Percentiles rank a stretch among this genome's conserved stretches.
phyloP scores from a whole-genome alignment of 768 basidiomycete species.

The Dioszegia crocea region DNA sequence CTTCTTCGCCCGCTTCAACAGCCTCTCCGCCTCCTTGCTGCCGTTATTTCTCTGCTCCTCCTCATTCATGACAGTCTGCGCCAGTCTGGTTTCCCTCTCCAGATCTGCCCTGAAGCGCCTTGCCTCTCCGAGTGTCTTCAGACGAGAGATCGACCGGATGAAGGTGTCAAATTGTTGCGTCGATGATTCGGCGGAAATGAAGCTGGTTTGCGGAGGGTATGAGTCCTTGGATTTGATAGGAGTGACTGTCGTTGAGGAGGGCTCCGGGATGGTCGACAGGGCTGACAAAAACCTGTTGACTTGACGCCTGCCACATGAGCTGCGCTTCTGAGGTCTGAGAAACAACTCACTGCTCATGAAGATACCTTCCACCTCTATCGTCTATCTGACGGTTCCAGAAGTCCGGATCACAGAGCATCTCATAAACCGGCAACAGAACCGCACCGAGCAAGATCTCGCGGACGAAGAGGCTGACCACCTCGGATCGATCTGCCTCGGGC shows the following conservation, averaged over 20 bases:
- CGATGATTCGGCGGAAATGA: slow-evolving; percentile 27
- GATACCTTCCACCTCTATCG: slow-evolving; percentile 67
- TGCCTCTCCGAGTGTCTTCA: slow-evolving; percentile 80
- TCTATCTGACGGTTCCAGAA: slow-evolving; percentile 95
- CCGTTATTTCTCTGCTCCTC: slow-evolving; percentile 50
- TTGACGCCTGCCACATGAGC: slow-evolving; percentile 33
- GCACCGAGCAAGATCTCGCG: slow-evolving; percentile 79
- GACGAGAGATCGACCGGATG: slow-evolving; percentile 73
- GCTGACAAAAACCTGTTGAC: slow-evolving; percentile 42
- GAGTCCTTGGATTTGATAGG: slow-evolving; percentile 3
- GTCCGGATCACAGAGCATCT: slow-evolving; percentile 90
- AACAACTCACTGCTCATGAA: slow-evolving; percentile 62
- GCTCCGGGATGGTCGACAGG: slow-evolving; percentile 23
- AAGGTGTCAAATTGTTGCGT: slow-evolving; percentile 84
- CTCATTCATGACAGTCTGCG: slow-evolving; percentile 2
- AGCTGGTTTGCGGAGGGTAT: slow-evolving; percentile 12
- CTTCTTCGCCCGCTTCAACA: slow-evolving; percentile 74
- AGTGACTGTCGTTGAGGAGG: slow-evolving; percentile 9
- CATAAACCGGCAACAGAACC: slow-evolving; percentile 79
- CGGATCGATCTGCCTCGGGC: slow-evolving; percentile 72
- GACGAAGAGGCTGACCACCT: slow-evolving; percentile 65
- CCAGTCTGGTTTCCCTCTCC: slow-evolving; percentile 69
- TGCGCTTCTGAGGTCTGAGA: background rate
- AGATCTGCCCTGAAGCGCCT: slow-evolving; percentile 87
- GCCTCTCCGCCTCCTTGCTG: slow-evolving; percentile 81